These are phyloP conservation scores for Rosa persica DNA, from an alignment of 306 rosid species.

Conservation along the genomic window DNA sequence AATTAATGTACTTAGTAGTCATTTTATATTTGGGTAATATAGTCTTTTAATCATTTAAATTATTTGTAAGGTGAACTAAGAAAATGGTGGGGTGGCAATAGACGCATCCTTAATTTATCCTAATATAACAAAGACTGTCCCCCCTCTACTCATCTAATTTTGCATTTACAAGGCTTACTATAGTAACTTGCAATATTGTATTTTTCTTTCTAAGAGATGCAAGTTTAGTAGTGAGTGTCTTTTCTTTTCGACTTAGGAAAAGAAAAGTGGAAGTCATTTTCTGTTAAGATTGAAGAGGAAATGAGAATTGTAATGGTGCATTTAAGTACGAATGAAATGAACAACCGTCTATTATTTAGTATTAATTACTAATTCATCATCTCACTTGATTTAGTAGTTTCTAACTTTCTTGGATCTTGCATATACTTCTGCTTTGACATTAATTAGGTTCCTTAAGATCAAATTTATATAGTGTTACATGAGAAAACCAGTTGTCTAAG, in stretches of 20 bases:
- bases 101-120: not conserved
- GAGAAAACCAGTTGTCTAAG: not conserved
- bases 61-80: too few relatives aligned
- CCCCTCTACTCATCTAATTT: not conserved
- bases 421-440: not conserved
- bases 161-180: not conserved
- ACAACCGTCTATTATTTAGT: not conserved
- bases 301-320: not conserved
- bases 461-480: not conserved
- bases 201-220: too few relatives aligned
- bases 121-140: not conserved
- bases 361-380: not conserved
- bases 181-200: too few relatives aligned
- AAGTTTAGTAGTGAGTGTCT: too few relatives aligned
- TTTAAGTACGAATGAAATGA: not conserved
- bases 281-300: not conserved
- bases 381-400: not conserved
- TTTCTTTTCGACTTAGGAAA: too few relatives aligned
- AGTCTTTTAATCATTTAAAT: too few relatives aligned
- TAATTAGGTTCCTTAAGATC: conserved; percentile 1
- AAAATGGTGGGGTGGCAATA: too few relatives aligned
- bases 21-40: too few relatives aligned
- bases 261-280: too few relatives aligned
- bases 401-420: not conserved
- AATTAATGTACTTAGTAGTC: too few relatives aligned